phyloP scores from a whole-genome alignment of 2,329 filamentous ascomycete genomes.

The Saccharata proteae region DNA sequence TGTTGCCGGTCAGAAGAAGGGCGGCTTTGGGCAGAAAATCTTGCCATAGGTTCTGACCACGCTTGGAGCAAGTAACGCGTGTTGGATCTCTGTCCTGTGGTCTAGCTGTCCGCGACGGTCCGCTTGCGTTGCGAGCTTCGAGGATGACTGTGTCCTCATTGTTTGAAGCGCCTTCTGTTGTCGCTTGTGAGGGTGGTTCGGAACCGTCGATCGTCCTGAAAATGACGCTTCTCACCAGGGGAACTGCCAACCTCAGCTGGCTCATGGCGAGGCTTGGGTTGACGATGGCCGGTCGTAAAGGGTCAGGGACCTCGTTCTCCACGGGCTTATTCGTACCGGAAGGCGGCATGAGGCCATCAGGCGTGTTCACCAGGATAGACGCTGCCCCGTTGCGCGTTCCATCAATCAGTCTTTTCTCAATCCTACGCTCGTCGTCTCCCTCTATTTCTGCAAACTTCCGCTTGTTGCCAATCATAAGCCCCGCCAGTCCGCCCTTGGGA shows the following conservation, averaged over 20 bases:
- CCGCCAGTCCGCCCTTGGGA: slow-evolving; percentile 74
- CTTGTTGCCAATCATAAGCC: slow-evolving; percentile 87
- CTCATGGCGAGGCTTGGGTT: slow-evolving; percentile 73
- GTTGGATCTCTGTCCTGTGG: slow-evolving; percentile 65
- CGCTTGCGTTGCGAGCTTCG: slow-evolving; percentile 73
- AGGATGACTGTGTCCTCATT: slow-evolving; percentile 60
- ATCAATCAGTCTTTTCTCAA: slow-evolving; percentile 47
- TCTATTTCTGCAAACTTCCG: slow-evolving; percentile 65
- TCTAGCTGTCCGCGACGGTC: slow-evolving; percentile 46
- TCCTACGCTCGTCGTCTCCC: slow-evolving; percentile 57
- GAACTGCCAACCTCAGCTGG: slow-evolving; percentile 76
- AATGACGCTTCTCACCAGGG: slow-evolving; percentile 73
- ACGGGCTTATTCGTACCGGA: slow-evolving; percentile 50
- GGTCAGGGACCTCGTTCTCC: slow-evolving; percentile 59
- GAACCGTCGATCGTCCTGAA: slow-evolving; percentile 66
- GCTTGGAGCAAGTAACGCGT: slow-evolving; percentile 68
- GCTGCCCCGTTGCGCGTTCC: slow-evolving; percentile 55
- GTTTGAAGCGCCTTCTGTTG: slow-evolving; percentile 29
- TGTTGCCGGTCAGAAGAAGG: slow-evolving; percentile 81
- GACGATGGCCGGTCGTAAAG: slow-evolving; percentile 73
- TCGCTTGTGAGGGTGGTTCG: slow-evolving; percentile 27
- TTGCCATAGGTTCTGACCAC: slow-evolving; percentile 77
- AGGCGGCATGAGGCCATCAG: slow-evolving; percentile 67
- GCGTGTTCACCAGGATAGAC: slow-evolving; percentile 62
- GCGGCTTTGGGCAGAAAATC: slow-evolving; percentile 82